Evolutionary conservation across 768 basidiomycete genomes (phyloP).

Genomic region (Cystofilobasidium ferigula): DNA sequence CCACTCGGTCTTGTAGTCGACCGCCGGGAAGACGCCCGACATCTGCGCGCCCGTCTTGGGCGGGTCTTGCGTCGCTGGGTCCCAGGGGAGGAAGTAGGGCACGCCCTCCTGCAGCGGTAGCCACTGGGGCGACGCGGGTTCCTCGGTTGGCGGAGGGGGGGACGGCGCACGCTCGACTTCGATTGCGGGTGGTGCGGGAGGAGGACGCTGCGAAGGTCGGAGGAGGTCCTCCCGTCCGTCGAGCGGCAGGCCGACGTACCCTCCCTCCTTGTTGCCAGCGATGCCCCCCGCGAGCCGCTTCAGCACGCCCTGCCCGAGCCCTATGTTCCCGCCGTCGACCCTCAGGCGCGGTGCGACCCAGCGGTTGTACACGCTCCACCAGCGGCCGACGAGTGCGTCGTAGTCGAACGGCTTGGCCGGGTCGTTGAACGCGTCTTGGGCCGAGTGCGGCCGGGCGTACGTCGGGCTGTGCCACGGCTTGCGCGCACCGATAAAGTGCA

Average conservation of each 20-base stretch:
- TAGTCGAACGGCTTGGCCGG: constrained; percentile 53
- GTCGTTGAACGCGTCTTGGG: constrained; percentile 13
- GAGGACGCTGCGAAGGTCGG: constrained; percentile 42
- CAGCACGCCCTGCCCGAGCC: constrained; percentile 52
- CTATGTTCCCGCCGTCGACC: constrained; percentile 54
- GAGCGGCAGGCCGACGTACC: constrained; percentile 69
- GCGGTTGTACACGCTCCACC: constrained; percentile 81
- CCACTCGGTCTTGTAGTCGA: constrained; percentile 19
- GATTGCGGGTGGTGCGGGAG: background rate
- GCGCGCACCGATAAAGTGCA: constrained; percentile 91
- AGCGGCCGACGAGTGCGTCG: constrained; percentile 69
- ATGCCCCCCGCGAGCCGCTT: constrained; percentile 27
- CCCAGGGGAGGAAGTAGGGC: constrained; percentile 81
- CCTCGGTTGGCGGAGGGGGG: constrained; percentile 41
- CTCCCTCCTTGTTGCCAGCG: constrained; percentile 40
- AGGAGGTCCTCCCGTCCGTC: constrained; percentile 83
- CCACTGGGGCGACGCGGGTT: constrained; percentile 50
- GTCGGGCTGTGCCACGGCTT: constrained; percentile 83
- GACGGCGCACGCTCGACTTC: constrained; percentile 26
- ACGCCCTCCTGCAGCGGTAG: background rate
- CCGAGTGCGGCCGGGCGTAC: constrained; percentile 45
- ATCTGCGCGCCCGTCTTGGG: constrained; percentile 19
- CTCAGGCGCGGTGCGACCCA: constrained; percentile 52
- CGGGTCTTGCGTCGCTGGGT: constrained; percentile 45
- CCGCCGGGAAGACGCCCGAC: constrained; percentile 7